Conservation (phyloP, 768 basidiomycete species). For the Psilocybe azurescens region DNA sequence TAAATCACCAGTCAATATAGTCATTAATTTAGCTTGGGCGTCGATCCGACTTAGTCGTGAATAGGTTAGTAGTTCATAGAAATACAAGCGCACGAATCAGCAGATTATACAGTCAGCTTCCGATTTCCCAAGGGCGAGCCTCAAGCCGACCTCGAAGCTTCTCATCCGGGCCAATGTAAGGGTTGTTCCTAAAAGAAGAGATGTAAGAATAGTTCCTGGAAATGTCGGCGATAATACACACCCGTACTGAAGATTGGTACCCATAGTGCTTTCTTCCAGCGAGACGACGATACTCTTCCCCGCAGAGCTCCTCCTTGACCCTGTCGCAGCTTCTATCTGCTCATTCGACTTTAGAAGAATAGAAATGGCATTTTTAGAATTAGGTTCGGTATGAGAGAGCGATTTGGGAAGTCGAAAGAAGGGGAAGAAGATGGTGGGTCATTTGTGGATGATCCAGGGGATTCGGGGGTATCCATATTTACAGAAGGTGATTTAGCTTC, state of each 20-base stretch:
- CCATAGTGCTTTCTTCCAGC: slow-evolving; percentile 46
- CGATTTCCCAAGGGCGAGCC: slow-evolving; percentile 45
- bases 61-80: neutral
- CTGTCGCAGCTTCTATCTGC: slow-evolving; percentile 36
- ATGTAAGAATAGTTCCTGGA: neutral
- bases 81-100: slow-evolving; percentile 23
- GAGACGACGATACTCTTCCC: slow-evolving; percentile 40
- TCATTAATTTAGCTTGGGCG: neutral
- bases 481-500: neutral
- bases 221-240: slow-evolving; percentile 34
- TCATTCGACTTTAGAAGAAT: slow-evolving; percentile 41
- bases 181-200: slow-evolving; percentile 39
- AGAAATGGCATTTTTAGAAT: slow-evolving; percentile 38
- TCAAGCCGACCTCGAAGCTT: slow-evolving; percentile 51
- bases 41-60: neutral
- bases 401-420: slow-evolving; percentile 8
- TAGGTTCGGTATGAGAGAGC: neutral
- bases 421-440: slow-evolving; percentile 8
- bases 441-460: slow-evolving; percentile 10
- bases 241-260: slow-evolving; percentile 56
- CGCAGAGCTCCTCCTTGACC: slow-evolving; percentile 8
- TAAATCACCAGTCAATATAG: no score
- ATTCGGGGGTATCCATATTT: neutral
- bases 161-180: slow-evolving; percentile 52
- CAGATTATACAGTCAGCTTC: slow-evolving; percentile 52